Conservation (phyloP, 495 filamentous ascomycete genomes). For the Collariella sp. region DNA sequence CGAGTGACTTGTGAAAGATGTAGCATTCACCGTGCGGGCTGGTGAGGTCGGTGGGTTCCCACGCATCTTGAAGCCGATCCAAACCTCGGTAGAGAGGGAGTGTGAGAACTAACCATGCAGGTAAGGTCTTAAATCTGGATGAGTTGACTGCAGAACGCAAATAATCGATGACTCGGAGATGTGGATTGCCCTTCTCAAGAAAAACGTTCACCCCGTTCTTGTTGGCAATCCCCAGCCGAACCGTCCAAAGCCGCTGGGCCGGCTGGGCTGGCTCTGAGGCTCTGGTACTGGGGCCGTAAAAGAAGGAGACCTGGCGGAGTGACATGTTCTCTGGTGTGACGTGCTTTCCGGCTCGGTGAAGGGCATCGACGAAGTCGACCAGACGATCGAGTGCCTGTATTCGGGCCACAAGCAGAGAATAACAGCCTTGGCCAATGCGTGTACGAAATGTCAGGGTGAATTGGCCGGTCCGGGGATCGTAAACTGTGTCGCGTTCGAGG, state of each 20-base stretch:
- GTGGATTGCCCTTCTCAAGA: slow-evolving; percentile 62
- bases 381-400: slow-evolving; percentile 55
- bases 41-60: slow-evolving; percentile 20
- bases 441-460: slow-evolving; percentile 53
- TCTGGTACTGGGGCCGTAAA: slow-evolving; percentile 38
- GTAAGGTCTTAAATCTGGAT: slow-evolving; percentile 25
- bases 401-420: slow-evolving; percentile 44
- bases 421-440: slow-evolving; percentile 47
- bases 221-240: slow-evolving; percentile 27
- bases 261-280: neutral
- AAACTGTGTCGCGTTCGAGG: slow-evolving; percentile 51
- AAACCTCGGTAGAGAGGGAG: slow-evolving; percentile 62
- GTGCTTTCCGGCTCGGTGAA: slow-evolving; percentile 42
- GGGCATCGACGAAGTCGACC: slow-evolving; percentile 54
- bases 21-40: slow-evolving; percentile 33
- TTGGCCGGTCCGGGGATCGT: slow-evolving; percentile 45
- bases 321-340: slow-evolving; percentile 48
- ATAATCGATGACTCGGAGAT: slow-evolving; percentile 59
- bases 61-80: slow-evolving; percentile 43
- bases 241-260: slow-evolving; percentile 29
- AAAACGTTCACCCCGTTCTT: slow-evolving; percentile 34
- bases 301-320: slow-evolving; percentile 54
- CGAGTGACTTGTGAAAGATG: slow-evolving; percentile 35
- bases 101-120: slow-evolving; percentile 43
- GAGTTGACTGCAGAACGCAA: slow-evolving; percentile 56